These are phyloP conservation scores for Bolboschoenoplectus hybrid DNA, from an alignment of 202 grass and related monocot genomes.

Conservation along the genomic window DNA sequence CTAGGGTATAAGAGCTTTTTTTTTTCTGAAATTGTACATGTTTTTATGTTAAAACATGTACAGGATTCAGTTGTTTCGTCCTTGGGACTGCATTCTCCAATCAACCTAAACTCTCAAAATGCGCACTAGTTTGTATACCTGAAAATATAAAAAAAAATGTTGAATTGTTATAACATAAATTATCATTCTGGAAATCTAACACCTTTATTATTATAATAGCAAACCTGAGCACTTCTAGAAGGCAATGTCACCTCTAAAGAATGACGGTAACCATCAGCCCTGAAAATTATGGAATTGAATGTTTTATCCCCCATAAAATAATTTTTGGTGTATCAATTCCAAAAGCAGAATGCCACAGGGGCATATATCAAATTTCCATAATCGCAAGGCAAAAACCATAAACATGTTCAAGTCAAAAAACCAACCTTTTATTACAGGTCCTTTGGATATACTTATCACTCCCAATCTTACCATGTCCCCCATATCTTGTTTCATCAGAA, in stretches of 20 bases:
- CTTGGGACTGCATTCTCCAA: background rate
- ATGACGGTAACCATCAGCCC: conserved; percentile 72
- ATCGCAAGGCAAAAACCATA: background rate
- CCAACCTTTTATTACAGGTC: conserved; percentile 70
- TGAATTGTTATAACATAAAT: conserved; percentile 12
- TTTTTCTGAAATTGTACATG: background rate
- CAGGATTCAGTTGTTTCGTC: background rate
- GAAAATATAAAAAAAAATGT: conserved; percentile 42
- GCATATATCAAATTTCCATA: conserved; percentile 1
- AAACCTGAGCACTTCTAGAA: conserved; percentile 93
- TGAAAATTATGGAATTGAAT: conserved; percentile 41
- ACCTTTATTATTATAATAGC: conserved; percentile 33
- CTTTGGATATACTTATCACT: conserved; percentile 59
- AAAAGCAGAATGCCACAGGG: background rate
- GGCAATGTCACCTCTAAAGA: conserved; percentile 79
- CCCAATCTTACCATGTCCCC: conserved; percentile 63
- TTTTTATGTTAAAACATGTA: conserved; percentile 8
- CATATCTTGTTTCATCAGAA: conserved; percentile 84
- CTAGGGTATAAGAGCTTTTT: too few species aligned
- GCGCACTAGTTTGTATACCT: conserved; percentile 85
- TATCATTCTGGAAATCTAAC: conserved; percentile 27
- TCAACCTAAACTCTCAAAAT: conserved; percentile 66
- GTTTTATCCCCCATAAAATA: background rate
- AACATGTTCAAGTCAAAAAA: conserved; percentile 31
- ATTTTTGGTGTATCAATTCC: conserved; percentile 15